Percentiles rank a stretch among this genome's conserved stretches.
Evolutionary conservation across 2,329 filamentous ascomycete species (phyloP).

Genomic region (Pestalotiopsis sp.): DNA sequence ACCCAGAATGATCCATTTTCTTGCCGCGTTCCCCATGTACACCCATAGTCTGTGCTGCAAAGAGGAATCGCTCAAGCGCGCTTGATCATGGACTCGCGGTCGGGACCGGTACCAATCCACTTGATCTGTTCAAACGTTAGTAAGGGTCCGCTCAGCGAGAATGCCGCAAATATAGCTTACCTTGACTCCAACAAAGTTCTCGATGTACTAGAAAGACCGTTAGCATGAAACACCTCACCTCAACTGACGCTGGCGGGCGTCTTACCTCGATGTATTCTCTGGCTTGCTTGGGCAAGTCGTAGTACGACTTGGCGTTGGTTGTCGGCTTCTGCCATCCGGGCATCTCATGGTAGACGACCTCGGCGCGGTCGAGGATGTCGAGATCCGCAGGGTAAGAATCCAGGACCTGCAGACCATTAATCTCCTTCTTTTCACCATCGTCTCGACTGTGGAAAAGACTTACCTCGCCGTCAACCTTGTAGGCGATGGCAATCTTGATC

Average conservation of each 20-base stretch:
- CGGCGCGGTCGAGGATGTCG: constrained; percentile 56
- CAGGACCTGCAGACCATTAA: constrained; percentile 41
- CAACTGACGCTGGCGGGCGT: constrained; percentile 8
- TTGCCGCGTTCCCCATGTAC: too few species aligned
- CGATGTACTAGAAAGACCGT: constrained; percentile 51
- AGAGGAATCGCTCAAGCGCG: constrained; percentile 18
- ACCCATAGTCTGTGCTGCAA: not conserved
- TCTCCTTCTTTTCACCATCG: not conserved
- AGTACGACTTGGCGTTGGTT: constrained; percentile 59
- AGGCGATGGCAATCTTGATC: constrained; percentile 75
- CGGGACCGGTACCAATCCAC: constrained; percentile 70
- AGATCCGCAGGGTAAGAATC: constrained; percentile 69
- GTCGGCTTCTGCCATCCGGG: constrained; percentile 71
- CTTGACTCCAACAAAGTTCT: constrained; percentile 65
- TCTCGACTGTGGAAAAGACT: not conserved
- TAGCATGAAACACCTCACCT: constrained; percentile 14
- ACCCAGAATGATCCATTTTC: too few species aligned
- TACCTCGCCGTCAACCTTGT: constrained; percentile 48
- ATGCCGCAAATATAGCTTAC: constrained; percentile 70
- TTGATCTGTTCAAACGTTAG: constrained; percentile 47
- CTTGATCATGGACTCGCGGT: constrained; percentile 65
- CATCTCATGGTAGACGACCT: constrained; percentile 70
- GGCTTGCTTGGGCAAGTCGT: constrained; percentile 66
- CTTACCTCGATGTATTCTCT: constrained; percentile 62
- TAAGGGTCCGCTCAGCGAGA: constrained; percentile 66